phyloP scores from a whole-genome alignment of 2,329 filamentous ascomycete species.

The Aspergillus floridensis region DNA sequence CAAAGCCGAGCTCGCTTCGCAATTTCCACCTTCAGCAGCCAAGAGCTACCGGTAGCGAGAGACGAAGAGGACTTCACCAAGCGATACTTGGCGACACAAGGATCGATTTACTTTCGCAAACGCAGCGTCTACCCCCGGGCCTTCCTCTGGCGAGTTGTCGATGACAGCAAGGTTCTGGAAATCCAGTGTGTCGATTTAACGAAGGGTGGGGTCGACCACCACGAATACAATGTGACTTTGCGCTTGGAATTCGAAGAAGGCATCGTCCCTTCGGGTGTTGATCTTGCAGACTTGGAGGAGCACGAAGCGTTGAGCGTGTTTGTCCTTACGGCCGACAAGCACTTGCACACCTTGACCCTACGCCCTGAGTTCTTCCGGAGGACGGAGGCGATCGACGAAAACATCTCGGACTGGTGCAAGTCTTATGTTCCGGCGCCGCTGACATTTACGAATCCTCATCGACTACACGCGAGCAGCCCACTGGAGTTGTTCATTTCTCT shows the following conservation, averaged over 20 bases:
- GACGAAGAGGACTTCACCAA: constrained; percentile 67
- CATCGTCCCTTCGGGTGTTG: constrained; percentile 75
- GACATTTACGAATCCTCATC: constrained; percentile 74
- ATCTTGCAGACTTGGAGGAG: constrained; percentile 74
- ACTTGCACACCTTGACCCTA: constrained; percentile 80
- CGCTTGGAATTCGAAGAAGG: constrained; percentile 72
- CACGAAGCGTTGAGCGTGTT: constrained; percentile 77
- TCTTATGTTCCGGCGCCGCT: constrained; percentile 70
- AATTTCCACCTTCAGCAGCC: constrained; percentile 44
- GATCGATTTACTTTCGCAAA: constrained; percentile 80
- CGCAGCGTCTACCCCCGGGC: constrained; percentile 73
- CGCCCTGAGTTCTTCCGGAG: constrained; percentile 78
- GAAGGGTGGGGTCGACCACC: constrained; percentile 59
- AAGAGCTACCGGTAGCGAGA: constrained; percentile 49
- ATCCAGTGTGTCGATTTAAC: constrained; percentile 79
- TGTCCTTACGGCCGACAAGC: constrained; percentile 73
- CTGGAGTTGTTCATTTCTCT: constrained; percentile 73
- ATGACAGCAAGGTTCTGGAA: constrained; percentile 76
- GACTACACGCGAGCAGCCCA: constrained; percentile 70
- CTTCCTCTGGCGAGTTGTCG: constrained; percentile 87
- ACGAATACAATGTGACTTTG: constrained; percentile 71
- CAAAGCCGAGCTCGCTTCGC: constrained; percentile 46
- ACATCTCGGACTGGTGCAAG: constrained; percentile 74
- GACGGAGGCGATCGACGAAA: constrained; percentile 66
- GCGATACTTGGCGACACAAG: constrained; percentile 71